A percentile compares a stretch with the other conserved stretches of the same genome.
Conservation (phyloP, 2,329 filamentous ascomycete species). For the Colletotrichum lentis region DNA sequence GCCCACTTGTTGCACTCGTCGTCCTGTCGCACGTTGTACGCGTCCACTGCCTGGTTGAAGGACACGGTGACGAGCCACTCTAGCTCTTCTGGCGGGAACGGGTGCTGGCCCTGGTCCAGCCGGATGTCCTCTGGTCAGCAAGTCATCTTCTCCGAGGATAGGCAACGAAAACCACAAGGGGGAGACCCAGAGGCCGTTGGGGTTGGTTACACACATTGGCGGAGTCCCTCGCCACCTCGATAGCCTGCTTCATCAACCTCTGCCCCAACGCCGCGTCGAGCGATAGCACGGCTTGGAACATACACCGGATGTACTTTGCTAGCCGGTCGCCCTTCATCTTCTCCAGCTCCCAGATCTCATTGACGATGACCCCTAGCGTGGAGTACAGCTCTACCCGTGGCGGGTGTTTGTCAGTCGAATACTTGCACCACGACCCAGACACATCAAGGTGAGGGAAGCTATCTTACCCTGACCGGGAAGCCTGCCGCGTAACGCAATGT, state of each 20-base stretch:
- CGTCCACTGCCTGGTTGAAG: constrained; percentile 76
- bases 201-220: constrained; percentile 51
- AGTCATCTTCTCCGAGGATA: background rate
- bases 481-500: constrained; percentile 66
- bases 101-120: constrained; percentile 48
- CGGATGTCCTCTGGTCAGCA: constrained; percentile 27
- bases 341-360: constrained; percentile 68
- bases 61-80: constrained; percentile 77
- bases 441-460: background rate
- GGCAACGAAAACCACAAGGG: background rate
- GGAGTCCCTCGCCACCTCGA: constrained; percentile 60
- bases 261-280: constrained; percentile 64
- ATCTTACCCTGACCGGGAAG: constrained; percentile 59
- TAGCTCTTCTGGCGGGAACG: constrained; percentile 72
- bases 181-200: constrained; percentile 1
- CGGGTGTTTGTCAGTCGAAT: background rate
- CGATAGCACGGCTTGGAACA: constrained; percentile 73
- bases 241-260: constrained; percentile 70
- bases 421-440: background rate
- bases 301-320: constrained; percentile 79
- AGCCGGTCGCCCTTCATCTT: constrained; percentile 66
- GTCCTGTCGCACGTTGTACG: constrained; percentile 65
- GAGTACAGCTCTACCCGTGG: constrained; percentile 56
- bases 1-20: constrained; percentile 68
- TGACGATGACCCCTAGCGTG: constrained; percentile 73